A percentile compares a stretch with the other conserved stretches of the same genome.
Evolutionary conservation across 2,329 filamentous ascomycete species (phyloP).

Genomic region (Plectosphaerella plurivora): DNA sequence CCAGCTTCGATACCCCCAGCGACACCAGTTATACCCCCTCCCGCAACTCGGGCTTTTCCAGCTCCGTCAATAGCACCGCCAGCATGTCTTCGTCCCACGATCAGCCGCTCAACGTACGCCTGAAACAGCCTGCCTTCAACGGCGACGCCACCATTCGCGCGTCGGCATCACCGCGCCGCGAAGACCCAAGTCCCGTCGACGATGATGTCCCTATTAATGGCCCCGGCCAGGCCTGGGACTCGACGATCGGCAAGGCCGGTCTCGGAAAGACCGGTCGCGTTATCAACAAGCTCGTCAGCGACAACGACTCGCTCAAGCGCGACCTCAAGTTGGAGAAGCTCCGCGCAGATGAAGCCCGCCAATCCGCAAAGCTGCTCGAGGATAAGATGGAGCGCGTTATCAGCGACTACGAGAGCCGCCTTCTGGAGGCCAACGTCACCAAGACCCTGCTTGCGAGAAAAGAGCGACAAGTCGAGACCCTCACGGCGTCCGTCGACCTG

Average conservation of each 20-base stretch:
- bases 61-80: conserved; percentile 47
- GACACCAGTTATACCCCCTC: conserved; percentile 34
- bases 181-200: conserved; percentile 7
- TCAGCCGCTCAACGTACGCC: conserved; percentile 26
- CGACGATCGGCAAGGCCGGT: conserved; percentile 64
- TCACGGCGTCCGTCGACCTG: conserved; percentile 58
- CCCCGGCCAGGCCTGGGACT: conserved; percentile 50
- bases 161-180: conserved; percentile 5
- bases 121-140: conserved; percentile 23
- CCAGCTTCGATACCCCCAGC: conserved; percentile 45
- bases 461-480: conserved; percentile 68
- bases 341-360: conserved; percentile 65
- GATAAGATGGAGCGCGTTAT: conserved; percentile 67
- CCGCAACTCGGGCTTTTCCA: conserved; percentile 49
- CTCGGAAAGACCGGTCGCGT: conserved; percentile 72
- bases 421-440: conserved; percentile 67
- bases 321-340: conserved; percentile 65
- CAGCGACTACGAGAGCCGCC: conserved; percentile 63
- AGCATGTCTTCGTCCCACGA: conserved; percentile 32
- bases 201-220: conserved; percentile 13
- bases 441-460: conserved; percentile 67
- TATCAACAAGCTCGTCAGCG: conserved; percentile 76
- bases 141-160: conserved; percentile 1
- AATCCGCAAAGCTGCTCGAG: conserved; percentile 62
- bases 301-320: conserved; percentile 73